Evolutionary conservation across 345 rosid species (phyloP), one percentile per base, ranked within the genome.

Genomic region (Pugionium cornutum): DNA sequence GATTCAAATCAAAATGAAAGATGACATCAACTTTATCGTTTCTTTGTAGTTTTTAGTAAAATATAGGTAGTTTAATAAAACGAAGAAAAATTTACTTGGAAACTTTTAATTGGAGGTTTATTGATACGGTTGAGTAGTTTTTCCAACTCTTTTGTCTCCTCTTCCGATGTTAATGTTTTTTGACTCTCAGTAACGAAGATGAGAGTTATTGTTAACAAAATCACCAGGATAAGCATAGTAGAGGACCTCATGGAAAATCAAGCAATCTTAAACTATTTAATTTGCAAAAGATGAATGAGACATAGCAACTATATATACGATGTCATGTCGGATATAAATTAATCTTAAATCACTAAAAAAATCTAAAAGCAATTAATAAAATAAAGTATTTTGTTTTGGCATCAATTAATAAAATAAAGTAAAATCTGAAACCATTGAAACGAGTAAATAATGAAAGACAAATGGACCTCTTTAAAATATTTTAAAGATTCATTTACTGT

Each of bases 21-120:
- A 18, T 18, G 18, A 18, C 18, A 18, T 18, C 18, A 18, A 18
- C 18, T 18, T 18, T 18, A 18, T 18, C 0, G 18, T 18, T 18
- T 18, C 18, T 18, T 18, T 18, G 36, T 34, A 34, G 5, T 3
- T 34, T 34, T 34, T 34, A 3, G 6, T 1, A n/a, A 32, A 28
- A 33, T 8, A 31, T 18, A 1, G 18, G 10, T 7, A 47, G 28
- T 1, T 28, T 26, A n/a, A 3, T 4, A 7, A 34, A 35, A 26
- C 0, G 7, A 54, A 25, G 3, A 0, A 31, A 49, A 36, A 0
- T 43, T 66, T 7, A 61, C 73, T 41, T 29, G 28, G 49, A 74
- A 74, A 35, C 66, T 74, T 34, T 68, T 74, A 8, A 62, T 49
- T 10, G 65, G 28, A 18, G 74, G 55, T 43, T 68, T 74, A 28